Evolutionary conservation across 441 rosid genomes (phyloP).

Genomic region (Erodium trifolium): DNA sequence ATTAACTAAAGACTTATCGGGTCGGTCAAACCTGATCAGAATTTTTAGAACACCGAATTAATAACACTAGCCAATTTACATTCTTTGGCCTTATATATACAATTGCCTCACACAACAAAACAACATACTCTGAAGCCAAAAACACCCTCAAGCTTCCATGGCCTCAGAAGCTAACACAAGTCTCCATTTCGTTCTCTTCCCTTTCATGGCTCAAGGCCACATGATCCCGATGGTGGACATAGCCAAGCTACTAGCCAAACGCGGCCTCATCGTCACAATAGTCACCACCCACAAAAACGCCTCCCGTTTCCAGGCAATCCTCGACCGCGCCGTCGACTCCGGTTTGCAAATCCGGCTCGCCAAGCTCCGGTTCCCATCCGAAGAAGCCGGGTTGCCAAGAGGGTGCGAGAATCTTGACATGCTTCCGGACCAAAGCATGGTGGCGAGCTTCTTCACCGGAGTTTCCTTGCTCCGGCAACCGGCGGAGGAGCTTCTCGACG

Average conservation of each 20-base stretch:
- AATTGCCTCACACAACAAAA: too few species aligned
- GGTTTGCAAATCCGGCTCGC: conserved; percentile 14
- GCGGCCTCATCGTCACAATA: conserved; percentile 24
- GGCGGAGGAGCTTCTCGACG: conserved; percentile 18
- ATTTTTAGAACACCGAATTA: too few species aligned
- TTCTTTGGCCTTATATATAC: too few species aligned
- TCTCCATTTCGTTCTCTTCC: conserved; percentile 30
- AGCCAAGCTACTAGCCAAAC: conserved; percentile 31
- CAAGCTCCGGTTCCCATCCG: conserved; percentile 22
- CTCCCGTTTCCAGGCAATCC: background rate
- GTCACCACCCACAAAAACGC: conserved; percentile 19
- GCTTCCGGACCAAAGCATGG: conserved; percentile 13
- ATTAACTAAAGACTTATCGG: too few species aligned
- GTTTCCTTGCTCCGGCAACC: conserved; percentile 17
- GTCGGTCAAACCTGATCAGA: too few species aligned
- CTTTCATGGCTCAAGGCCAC: conserved; percentile 38
- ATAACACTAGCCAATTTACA: too few species aligned
- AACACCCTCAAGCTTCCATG: too few species aligned
- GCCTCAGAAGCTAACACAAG: background rate
- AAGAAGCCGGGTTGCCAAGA: conserved; percentile 30
- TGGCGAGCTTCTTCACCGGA: conserved; percentile 17
- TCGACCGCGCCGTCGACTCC: background rate
- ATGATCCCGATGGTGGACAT: conserved; percentile 40
- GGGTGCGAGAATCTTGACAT: conserved; percentile 37
- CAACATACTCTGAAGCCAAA: too few species aligned